Conservation (phyloP, 495 filamentous ascomycete species). For the Neurospora discreta region DNA sequence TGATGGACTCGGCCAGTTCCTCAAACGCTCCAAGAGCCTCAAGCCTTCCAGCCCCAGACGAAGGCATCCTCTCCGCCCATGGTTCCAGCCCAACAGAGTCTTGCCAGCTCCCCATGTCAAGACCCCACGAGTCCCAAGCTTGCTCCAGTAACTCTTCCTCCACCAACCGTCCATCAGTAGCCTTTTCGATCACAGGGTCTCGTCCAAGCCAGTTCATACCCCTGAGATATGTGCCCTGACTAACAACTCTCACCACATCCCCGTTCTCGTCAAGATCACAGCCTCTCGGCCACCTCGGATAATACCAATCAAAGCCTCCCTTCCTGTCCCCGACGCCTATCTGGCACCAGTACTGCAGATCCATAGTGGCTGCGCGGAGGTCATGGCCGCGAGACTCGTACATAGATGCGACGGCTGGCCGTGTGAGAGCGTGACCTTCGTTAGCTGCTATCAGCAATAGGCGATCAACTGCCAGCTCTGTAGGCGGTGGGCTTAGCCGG, state of each 20-base stretch:
- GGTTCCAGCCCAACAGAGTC: conserved; percentile 19
- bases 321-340: conserved; percentile 85
- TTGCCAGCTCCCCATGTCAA: conserved; percentile 39
- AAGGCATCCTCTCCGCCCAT: conserved; percentile 15
- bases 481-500: conserved; percentile 59
- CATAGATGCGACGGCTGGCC: conserved; percentile 54
- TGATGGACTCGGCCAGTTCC: conserved; percentile 29
- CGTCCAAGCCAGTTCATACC: conserved; percentile 71
- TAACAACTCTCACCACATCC: conserved; percentile 64
- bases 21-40: conserved; percentile 22
- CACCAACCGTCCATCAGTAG: conserved; percentile 8
- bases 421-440: conserved; percentile 74
- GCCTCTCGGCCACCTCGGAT: conserved; percentile 59
- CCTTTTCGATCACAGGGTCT: conserved; percentile 28
- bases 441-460: conserved; percentile 73
- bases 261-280: conserved; percentile 55
- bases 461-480: conserved; percentile 64
- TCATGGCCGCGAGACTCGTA: conserved; percentile 58
- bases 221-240: conserved; percentile 61
- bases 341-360: conserved; percentile 94
- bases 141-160: conserved; percentile 46
- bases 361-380: conserved; percentile 69
- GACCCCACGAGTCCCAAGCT: conserved; percentile 45
- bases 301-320: conserved; percentile 85
- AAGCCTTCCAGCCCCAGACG: conserved; percentile 9